phyloP scores from a whole-genome alignment of 768 basidiomycete species.

The Kwoniella dejecticola region DNA sequence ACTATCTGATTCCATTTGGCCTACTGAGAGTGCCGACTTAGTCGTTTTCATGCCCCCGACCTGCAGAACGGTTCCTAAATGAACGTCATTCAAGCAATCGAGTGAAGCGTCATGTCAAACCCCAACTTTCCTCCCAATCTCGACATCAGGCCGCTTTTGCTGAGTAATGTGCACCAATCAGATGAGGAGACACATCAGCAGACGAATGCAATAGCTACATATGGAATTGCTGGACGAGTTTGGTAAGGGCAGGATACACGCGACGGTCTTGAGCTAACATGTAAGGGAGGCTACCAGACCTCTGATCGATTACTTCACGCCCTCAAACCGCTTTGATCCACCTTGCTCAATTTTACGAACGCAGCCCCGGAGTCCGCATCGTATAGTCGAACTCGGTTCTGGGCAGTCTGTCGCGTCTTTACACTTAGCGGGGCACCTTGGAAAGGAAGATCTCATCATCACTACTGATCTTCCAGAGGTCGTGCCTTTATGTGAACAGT shows the following conservation, averaged over 20 bases:
- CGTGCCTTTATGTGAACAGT: slow-evolving; percentile 60
- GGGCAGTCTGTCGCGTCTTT: slow-evolving; percentile 65
- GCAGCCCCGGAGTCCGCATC: slow-evolving; percentile 1
- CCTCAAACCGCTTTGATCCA: slow-evolving; percentile 61
- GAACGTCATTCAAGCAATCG: too few species aligned
- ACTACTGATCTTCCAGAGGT: slow-evolving; percentile 79
- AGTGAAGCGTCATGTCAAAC: slow-evolving; percentile 43
- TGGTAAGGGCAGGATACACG: slow-evolving; percentile 62
- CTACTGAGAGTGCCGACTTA: too few species aligned
- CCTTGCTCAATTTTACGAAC: slow-evolving; percentile 57
- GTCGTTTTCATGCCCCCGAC: too few species aligned
- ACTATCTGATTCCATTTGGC: too few species aligned
- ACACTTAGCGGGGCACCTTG: slow-evolving; percentile 60
- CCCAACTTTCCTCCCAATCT: slow-evolving; percentile 61
- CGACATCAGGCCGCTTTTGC: slow-evolving; percentile 56
- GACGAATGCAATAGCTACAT: slow-evolving; percentile 65
- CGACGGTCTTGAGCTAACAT: slow-evolving; percentile 1
- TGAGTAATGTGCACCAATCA: slow-evolving; percentile 5
- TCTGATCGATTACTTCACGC: slow-evolving; percentile 63
- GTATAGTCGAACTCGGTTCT: slow-evolving; percentile 74
- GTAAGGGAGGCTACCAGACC: slow-evolving; percentile 74
- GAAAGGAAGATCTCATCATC: slow-evolving; percentile 53
- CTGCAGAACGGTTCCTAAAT: too few species aligned
- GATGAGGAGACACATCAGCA: slow-evolving; percentile 26
- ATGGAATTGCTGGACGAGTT: slow-evolving; percentile 81